Evolutionary conservation across 2,329 filamentous ascomycete species (phyloP), one percentile per base, ranked within the genome.

Genomic region (Diaporthe vaccinii): DNA sequence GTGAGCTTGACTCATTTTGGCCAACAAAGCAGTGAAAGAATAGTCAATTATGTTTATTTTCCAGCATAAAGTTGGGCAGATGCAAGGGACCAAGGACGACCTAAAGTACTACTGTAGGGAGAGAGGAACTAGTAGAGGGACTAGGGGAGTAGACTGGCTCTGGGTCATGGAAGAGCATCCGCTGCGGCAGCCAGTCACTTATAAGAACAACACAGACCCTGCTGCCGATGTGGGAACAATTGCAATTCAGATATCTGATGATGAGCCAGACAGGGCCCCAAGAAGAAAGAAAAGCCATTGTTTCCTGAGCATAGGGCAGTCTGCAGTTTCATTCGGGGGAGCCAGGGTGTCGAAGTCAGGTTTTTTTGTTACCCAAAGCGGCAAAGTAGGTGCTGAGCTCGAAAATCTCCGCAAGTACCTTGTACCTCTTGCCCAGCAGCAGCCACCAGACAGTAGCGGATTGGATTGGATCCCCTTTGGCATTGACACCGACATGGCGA

Each of bases 361-460:
- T 55, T 73, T 73, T 73, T 73, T 53, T 65, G 39, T 65, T 73
- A 65, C 59, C 71, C 71, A 73, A 73, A 73, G 71, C 71, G 71
- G 71, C 59, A 73, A 65, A 65, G 71, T 51, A 69, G 65, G 65
- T 69, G 65, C 49, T 69, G 46, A 55, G 65, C 28, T 69, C 46
- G 49, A 69, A 69, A 69, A 69, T 69, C 65, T 69, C 65, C 65
- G 65, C 65, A 69, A 55, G 65, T 69, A 69, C 65, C 65, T 69
- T 69, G 65, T 69, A 69, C 65, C 65, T 69, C 31, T 49, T 14
- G 49, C 49, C 65, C 65, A 69, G 65, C 65, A 55, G 65, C 65
- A 55, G 65, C 65, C 65, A 69, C 65, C 31, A 69, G 34, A 69
- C 65, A 51, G 65, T 69, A 69, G 49, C 65, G 65, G 65, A 69